Evolutionary conservation across 176 grass and related monocot genomes (phyloP).

Genomic region (Poa pratensis): DNA sequence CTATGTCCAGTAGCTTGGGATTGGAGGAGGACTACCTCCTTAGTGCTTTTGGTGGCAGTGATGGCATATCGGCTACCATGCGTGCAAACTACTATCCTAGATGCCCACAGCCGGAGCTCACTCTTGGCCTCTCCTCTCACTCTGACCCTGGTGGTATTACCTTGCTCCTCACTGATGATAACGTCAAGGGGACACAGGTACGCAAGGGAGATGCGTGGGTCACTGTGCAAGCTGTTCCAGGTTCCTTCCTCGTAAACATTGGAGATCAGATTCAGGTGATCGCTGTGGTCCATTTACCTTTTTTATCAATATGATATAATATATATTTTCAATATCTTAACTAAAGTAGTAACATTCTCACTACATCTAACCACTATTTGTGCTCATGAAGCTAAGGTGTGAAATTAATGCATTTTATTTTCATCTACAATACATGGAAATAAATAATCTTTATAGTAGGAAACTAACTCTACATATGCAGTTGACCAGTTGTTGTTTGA

Average conservation of each 20-base stretch:
- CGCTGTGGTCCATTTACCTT: constrained; percentile 2
- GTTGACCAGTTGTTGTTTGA: background rate
- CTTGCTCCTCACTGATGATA: constrained; percentile 65
- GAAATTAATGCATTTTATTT: constrained; percentile 7
- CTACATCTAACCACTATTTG: background rate
- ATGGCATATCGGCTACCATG: constrained; percentile 47
- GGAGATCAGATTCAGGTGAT: constrained; percentile 77
- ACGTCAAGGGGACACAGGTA: constrained; percentile 63
- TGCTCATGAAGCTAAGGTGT: background rate
- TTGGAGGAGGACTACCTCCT: constrained; percentile 55
- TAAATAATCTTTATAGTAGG: background rate
- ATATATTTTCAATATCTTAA: constrained; percentile 5
- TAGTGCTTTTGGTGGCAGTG: constrained; percentile 49
- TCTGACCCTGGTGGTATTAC: constrained; percentile 76
- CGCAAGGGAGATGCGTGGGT: constrained; percentile 65
- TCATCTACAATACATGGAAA: background rate
- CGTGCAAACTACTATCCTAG: constrained; percentile 70
- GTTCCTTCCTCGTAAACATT: constrained; percentile 64
- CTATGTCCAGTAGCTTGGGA: constrained; percentile 59
- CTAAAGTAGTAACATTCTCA: background rate
- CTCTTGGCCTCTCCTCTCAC: constrained; percentile 70
- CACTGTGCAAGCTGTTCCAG: constrained; percentile 50
- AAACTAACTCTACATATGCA: background rate
- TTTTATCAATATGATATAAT: constrained; percentile 4
- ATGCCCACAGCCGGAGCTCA: constrained; percentile 77